Evolutionary conservation across 495 filamentous ascomycete species (phyloP).

Genomic region (Margaritispora aquatica): DNA sequence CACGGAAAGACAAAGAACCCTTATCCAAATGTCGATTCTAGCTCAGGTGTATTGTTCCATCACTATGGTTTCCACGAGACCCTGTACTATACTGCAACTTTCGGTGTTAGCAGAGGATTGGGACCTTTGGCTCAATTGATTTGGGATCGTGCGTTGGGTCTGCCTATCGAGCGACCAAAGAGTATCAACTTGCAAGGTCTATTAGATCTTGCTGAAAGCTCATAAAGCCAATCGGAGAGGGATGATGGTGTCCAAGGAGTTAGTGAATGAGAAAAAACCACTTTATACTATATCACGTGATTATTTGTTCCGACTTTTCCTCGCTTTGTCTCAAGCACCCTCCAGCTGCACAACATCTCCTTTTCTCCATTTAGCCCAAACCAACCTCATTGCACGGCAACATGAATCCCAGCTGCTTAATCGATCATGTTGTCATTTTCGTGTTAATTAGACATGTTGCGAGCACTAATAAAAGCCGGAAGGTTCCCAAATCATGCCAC

Average conservation of each 20-base stretch:
- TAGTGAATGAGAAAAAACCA: neutral
- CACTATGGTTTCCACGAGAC: slow-evolving; percentile 97
- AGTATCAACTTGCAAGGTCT: slow-evolving; percentile 87
- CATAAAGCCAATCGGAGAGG: slow-evolving; percentile 12
- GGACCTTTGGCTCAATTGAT: slow-evolving; percentile 91
- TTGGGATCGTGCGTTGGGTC: slow-evolving; percentile 89
- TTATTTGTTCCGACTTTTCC: neutral
- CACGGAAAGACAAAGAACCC: slow-evolving; percentile 99
- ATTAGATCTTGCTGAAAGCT: slow-evolving; percentile 48
- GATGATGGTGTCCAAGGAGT: neutral
- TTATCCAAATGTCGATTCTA: slow-evolving; percentile 90
- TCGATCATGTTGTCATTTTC: neutral
- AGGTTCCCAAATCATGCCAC: neutral
- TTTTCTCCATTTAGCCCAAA: neutral
- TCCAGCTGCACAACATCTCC: neutral
- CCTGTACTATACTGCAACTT: slow-evolving; percentile 95
- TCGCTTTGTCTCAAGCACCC: neutral
- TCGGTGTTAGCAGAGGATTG: slow-evolving; percentile 86
- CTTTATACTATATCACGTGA: neutral
- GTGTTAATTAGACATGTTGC: neutral
- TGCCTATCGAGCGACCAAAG: slow-evolving; percentile 98
- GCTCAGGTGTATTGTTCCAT: slow-evolving; percentile 89
- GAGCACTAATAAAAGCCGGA: neutral
- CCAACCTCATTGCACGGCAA: neutral
- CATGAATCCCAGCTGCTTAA: neutral